phyloP scores from a whole-genome alignment of 1,284 basidiomycete genomes.

The Exobasidium cylindrosporum region DNA sequence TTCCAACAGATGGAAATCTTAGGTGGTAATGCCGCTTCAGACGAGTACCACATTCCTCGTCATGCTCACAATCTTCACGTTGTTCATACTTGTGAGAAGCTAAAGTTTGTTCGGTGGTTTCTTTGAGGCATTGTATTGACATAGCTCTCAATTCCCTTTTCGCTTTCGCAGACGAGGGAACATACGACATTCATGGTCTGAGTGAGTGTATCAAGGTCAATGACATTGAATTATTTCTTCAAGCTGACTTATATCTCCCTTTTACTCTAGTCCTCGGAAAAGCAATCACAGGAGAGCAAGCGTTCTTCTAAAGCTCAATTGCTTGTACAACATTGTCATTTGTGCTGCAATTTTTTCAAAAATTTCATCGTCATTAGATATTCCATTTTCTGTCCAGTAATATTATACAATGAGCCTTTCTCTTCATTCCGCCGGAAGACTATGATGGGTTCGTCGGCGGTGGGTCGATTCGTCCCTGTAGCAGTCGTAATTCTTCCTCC shows the following conservation, averaged over 20 bases:
- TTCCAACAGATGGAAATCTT: conserved; percentile 22
- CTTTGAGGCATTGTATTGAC: no score
- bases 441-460: neutral
- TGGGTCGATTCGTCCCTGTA: neutral
- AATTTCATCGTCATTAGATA: no score
- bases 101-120: no score
- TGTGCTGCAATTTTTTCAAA: no score
- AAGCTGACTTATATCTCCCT: no score
- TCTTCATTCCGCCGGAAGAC: no score
- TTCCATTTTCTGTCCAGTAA: no score
- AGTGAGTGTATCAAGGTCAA: neutral
- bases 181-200: conserved; percentile 35
- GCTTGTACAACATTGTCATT: no score
- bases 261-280: conserved; percentile 70
- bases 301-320: conserved; percentile 60
- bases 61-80: conserved; percentile 47
- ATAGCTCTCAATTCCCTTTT: no score
- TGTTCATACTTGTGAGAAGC: conserved; percentile 36
- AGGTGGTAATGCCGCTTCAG: conserved; percentile 56
- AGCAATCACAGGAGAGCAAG: conserved; percentile 79
- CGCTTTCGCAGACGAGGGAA: conserved; percentile 27
- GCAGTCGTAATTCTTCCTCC: neutral
- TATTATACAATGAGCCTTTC: neutral
- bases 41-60: conserved; percentile 39
- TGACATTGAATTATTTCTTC: neutral